phyloP scores from a whole-genome alignment of 345 rosid genomes.

The Cardamine chenopodiifolia region DNA sequence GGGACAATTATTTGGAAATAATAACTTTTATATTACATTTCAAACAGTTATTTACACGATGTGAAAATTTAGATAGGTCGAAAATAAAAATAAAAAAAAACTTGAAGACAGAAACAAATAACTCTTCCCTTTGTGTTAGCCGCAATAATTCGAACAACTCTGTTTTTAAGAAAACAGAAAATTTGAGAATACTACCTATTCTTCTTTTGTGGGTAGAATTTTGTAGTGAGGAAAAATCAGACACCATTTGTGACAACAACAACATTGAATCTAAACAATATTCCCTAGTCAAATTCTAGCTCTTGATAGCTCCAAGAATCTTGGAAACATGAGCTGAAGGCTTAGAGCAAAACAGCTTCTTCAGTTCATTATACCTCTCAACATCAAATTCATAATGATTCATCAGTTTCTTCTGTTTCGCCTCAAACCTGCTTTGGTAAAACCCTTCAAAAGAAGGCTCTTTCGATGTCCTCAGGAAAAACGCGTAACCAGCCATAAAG shows the following conservation, averaged over 20 bases:
- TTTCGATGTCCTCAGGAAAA: constrained; percentile 81
- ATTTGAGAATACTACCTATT: constrained; percentile 22
- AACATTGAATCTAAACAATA: constrained; percentile 18
- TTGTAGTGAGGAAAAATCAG: constrained; percentile 35
- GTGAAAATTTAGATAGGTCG: neutral
- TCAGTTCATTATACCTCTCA: constrained; percentile 63
- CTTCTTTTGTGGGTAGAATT: neutral
- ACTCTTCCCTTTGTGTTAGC: constrained; percentile 27
- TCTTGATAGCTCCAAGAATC: constrained; percentile 34
- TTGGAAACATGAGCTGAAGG: constrained; percentile 28
- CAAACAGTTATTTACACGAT: constrained; percentile 19
- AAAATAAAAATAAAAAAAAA: neutral
- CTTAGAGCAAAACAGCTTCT: constrained; percentile 41
- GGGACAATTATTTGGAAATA: neutral
- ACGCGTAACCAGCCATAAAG: constrained; percentile 73
- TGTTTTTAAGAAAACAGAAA: constrained; percentile 8
- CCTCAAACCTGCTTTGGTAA: constrained; percentile 66
- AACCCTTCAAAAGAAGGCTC: constrained; percentile 97
- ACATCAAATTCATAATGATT: constrained; percentile 52
- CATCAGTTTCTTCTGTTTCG: constrained; percentile 68
- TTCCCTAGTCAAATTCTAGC: constrained; percentile 13
- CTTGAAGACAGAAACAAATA: constrained; percentile 3
- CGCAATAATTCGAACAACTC: constrained; percentile 5
- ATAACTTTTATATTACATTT: neutral
- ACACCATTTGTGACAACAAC: constrained; percentile 38